Evolutionary conservation across 116 monocot genomes (phyloP).

Genomic region (Dioscorea cayenensis): DNA sequence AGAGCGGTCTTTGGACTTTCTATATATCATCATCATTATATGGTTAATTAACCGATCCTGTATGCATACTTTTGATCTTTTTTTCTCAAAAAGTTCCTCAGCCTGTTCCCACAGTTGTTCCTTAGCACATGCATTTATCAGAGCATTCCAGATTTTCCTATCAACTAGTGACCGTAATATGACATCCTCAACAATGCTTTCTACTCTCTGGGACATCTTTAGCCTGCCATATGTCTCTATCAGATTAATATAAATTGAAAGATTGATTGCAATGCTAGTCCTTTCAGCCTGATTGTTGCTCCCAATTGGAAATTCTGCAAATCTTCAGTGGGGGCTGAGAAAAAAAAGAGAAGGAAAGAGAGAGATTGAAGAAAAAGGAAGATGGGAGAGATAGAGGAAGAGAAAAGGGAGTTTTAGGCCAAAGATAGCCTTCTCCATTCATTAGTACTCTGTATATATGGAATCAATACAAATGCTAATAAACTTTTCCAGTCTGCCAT

Average conservation of each 20-base stretch:
- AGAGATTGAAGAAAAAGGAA: too few species aligned
- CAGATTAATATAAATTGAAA: conserved; percentile 42
- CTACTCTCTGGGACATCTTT: conserved; percentile 75
- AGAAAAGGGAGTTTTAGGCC: too few species aligned
- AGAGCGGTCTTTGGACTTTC: conserved; percentile 67
- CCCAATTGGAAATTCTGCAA: too few species aligned
- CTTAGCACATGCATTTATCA: conserved; percentile 75
- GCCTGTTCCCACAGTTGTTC: conserved; percentile 69
- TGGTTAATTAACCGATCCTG: conserved; percentile 80
- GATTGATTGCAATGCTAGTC: conserved; percentile 30
- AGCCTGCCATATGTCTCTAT: conserved; percentile 79
- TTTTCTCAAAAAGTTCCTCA: conserved; percentile 62
- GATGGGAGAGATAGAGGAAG: too few species aligned
- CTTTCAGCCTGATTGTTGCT: conserved; percentile 44
- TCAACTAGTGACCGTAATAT: conserved; percentile 45
- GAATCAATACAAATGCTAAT: too few species aligned
- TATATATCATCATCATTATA: conserved; percentile 88
- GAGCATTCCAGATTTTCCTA: conserved; percentile 89
- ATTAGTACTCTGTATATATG: too few species aligned
- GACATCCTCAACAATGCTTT: conserved; percentile 73
- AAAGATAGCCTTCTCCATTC: too few species aligned
- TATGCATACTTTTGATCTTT: conserved; percentile 45
- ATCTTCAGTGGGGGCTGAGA: too few species aligned
- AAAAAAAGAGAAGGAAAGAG: too few species aligned
- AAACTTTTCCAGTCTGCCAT: too few species aligned